Conservation (phyloP, 192 early-diverging fungal genomes). For the Martensiomyces pterosporus region DNA sequence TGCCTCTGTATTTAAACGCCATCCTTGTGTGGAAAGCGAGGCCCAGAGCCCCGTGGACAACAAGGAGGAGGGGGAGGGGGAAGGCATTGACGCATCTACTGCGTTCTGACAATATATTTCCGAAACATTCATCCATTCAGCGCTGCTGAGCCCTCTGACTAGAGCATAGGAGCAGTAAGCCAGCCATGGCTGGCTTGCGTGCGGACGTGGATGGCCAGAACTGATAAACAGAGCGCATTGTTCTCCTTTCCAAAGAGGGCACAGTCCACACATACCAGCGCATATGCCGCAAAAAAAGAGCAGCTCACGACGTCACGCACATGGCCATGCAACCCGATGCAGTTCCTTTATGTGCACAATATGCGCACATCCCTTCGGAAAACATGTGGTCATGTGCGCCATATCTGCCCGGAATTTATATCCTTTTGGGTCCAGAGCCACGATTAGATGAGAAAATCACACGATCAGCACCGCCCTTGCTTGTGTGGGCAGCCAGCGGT, state of each 20-base stretch:
- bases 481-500: conserved; percentile 20
- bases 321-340: no score
- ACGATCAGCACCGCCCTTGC: conserved; percentile 27
- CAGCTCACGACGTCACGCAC: no score
- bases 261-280: no score
- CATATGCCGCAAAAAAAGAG: no score
- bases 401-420: not conserved
- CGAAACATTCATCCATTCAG: not conserved
- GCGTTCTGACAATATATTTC: not conserved
- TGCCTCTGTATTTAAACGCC: not conserved
- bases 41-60: no score
- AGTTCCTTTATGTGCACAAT: no score
- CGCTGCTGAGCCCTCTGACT: not conserved
- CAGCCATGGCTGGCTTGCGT: no score
- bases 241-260: no score
- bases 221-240: not conserved
- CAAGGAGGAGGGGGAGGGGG: not conserved
- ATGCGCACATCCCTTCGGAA: no score
- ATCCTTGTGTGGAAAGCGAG: not conserved
- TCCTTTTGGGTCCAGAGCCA: not conserved
- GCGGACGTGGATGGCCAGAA: not conserved
- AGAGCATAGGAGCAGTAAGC: not conserved
- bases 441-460: conserved; percentile 28
- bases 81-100: not conserved
- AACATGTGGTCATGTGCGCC: no score